These are phyloP conservation scores for Phytophthora fragariaefolia DNA, from an alignment of 352 stramenopile genomes.

Conservation along the genomic window DNA sequence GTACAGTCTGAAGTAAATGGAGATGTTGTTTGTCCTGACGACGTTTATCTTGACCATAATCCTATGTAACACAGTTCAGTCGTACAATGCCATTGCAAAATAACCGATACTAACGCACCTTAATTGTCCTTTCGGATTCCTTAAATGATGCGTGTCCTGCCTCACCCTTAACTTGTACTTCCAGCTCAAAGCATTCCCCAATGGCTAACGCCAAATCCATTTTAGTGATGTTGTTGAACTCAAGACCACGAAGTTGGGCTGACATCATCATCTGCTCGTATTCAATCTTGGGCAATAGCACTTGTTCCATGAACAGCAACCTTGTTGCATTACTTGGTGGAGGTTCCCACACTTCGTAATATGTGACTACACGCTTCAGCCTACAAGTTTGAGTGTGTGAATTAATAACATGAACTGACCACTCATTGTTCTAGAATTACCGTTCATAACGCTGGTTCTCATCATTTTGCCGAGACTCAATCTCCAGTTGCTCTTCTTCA, in stretches of 20 bases:
- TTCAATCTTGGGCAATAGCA: conserved; percentile 77
- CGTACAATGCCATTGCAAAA: background rate
- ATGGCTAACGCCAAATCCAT: conserved; percentile 85
- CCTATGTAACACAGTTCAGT: conserved; percentile 15
- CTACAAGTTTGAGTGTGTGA: conserved; percentile 21
- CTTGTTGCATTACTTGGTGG: conserved; percentile 83
- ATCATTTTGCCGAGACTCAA: conserved; percentile 55
- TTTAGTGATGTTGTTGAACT: conserved; percentile 84
- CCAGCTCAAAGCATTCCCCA: conserved; percentile 86
- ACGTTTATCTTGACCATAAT: conserved; percentile 40
- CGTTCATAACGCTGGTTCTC: conserved; percentile 64
- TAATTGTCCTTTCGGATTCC: conserved; percentile 48
- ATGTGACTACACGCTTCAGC: conserved; percentile 72
- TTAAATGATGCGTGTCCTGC: conserved; percentile 54
- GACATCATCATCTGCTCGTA: conserved; percentile 80
- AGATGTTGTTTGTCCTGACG: conserved; percentile 34
- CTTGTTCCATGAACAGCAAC: conserved; percentile 86
- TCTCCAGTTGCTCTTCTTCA: conserved; percentile 56
- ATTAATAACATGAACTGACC: background rate
- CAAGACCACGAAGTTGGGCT: conserved; percentile 69
- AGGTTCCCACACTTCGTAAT: conserved; percentile 90
- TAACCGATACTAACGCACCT: conserved; percentile 29
- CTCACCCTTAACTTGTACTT: conserved; percentile 63
- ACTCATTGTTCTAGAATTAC: conserved; percentile 15
- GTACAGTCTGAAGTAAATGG: conserved; percentile 40